phyloP scores from a whole-genome alignment of 2,329 filamentous ascomycete genomes.

The Botrytis porri region DNA sequence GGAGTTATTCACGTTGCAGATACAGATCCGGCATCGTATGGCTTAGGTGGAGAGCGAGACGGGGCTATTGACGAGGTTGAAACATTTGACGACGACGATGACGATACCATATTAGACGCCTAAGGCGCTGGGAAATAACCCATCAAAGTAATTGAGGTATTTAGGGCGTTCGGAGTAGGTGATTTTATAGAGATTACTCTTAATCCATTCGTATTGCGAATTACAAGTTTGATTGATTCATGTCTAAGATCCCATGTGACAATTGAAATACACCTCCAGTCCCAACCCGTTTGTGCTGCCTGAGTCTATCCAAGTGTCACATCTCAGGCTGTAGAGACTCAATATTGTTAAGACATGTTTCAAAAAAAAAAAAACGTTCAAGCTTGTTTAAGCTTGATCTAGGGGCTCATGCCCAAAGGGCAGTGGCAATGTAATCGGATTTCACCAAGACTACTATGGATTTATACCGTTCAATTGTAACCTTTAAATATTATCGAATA shows the following conservation, averaged over 20 bases:
- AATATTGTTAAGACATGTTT: not conserved
- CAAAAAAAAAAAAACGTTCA: not conserved
- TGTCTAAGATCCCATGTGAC: not conserved
- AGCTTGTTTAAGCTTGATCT: not conserved
- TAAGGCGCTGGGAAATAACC: slow-evolving; percentile 15
- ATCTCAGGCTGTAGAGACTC: no score
- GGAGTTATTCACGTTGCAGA: slow-evolving; percentile 82
- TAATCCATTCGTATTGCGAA: not conserved
- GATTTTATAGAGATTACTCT: not conserved
- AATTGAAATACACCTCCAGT: not conserved
- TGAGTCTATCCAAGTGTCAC: not conserved
- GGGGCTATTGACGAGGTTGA: slow-evolving; percentile 88
- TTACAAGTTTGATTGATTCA: not conserved
- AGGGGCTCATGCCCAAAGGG: not conserved
- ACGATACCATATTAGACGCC: slow-evolving; percentile 40
- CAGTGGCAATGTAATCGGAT: not conserved
- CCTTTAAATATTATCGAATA: not conserved
- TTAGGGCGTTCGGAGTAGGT: slow-evolving; percentile 6
- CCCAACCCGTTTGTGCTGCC: not conserved
- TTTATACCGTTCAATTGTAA: not conserved
- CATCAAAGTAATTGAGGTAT: not conserved
- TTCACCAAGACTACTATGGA: not conserved
- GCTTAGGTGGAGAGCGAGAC: slow-evolving; percentile 56
- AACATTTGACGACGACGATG: slow-evolving; percentile 66
- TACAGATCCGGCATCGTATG: slow-evolving; percentile 57